These are phyloP conservation scores for Blastocystis sp. DNA, from an alignment of 352 stramenopile species.

Conservation along the genomic window DNA sequence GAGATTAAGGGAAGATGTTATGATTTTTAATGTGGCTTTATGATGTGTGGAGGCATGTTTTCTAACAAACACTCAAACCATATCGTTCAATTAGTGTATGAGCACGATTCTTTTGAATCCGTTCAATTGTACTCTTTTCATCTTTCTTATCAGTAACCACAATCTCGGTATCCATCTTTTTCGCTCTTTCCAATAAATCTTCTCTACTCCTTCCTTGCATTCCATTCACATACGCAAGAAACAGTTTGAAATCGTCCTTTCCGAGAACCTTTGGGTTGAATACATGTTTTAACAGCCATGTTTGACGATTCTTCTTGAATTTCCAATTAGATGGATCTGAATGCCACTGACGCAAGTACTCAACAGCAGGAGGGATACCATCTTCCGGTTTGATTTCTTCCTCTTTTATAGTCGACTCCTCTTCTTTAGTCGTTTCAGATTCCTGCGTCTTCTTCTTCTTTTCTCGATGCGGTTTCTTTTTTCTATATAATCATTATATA, in stretches of 20 bases:
- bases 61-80: not conserved
- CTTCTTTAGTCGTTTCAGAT: not conserved
- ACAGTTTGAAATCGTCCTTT: conserved; percentile 27
- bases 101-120: not conserved
- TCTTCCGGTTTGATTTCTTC: not conserved
- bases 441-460: conserved; percentile 15
- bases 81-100: not conserved
- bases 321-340: not conserved
- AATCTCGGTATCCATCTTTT: not conserved
- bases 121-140: not conserved
- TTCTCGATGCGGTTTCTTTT: not conserved
- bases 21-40: not conserved
- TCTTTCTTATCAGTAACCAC: not conserved
- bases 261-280: not conserved
- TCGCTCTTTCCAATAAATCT: not conserved
- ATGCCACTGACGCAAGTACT: not conserved
- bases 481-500: not conserved
- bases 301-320: not conserved
- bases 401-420: not conserved
- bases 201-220: not conserved
- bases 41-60: not conserved
- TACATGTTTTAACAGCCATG: not conserved
- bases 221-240: not conserved
- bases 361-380: not conserved
- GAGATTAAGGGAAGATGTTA: conserved; percentile 39